A percentile compares a stretch with the other conserved stretches of the same genome.
Evolutionary conservation across 371 early-diverging fungal genomes (phyloP).

Genomic region (Syncephalis fuscata): DNA sequence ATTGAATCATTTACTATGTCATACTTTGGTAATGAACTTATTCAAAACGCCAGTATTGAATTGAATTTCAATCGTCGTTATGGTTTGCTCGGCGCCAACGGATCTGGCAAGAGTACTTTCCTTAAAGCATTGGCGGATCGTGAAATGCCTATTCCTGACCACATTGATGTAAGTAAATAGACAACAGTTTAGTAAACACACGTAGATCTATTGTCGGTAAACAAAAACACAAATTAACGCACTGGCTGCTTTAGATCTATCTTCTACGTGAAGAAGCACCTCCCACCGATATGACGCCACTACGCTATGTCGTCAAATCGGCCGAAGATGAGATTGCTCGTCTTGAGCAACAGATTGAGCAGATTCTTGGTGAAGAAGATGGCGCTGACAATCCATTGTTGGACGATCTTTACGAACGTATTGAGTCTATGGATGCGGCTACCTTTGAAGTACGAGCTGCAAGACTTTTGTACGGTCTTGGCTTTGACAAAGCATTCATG

Average conservation of each 20-base stretch:
- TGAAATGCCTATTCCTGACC: conserved; percentile 91
- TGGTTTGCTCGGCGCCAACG: conserved; percentile 95
- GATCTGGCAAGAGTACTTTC: conserved; percentile 97
- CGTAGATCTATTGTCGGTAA: too few species aligned
- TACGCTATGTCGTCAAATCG: conserved; percentile 78
- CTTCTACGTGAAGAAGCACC: conserved; percentile 90
- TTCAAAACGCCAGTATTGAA: conserved; percentile 88
- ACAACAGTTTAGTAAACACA: too few species aligned
- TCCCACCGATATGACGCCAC: conserved; percentile 78
- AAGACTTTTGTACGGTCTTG: conserved; percentile 83
- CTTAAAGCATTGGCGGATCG: conserved; percentile 83
- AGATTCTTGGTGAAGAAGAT: conserved; percentile 58
- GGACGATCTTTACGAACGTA: conserved; percentile 90
- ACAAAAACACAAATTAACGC: neutral
- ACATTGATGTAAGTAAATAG: conserved; percentile 72
- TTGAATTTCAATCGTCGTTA: conserved; percentile 96
- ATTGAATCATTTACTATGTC: conserved; percentile 87
- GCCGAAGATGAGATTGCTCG: conserved; percentile 80
- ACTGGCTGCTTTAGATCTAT: conserved; percentile 74
- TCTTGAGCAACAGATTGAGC: conserved; percentile 82
- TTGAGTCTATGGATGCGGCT: conserved; percentile 76
- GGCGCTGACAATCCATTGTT: conserved; percentile 77
- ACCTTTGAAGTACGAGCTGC: conserved; percentile 93
- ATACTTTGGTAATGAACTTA: conserved; percentile 83
- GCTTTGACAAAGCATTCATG: conserved; percentile 79